phyloP scores from a whole-genome alignment of 169 alveolate species.

The Eimeria praecox region DNA sequence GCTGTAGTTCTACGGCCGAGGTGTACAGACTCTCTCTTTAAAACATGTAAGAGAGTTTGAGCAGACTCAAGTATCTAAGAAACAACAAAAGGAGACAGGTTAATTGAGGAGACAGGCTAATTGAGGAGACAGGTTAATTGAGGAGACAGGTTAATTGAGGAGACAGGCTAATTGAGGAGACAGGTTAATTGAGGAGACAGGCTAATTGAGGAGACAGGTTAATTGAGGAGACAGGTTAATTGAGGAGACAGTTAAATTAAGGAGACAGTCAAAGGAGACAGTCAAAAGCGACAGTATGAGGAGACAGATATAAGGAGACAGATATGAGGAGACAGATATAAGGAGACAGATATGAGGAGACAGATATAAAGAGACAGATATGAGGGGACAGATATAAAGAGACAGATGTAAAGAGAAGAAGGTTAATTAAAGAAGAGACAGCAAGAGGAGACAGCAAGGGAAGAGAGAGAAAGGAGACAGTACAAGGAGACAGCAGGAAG shows the following conservation, averaged over 20 bases:
- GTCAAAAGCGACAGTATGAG: not conserved
- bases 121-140: not conserved
- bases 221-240: not conserved
- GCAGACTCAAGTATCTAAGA: constrained; percentile 93
- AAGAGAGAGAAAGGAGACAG: too few relatives aligned
- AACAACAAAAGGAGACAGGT: not conserved
- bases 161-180: not conserved
- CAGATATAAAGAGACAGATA: too few relatives aligned
- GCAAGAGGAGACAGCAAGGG: not conserved
- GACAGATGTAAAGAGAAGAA: not conserved
- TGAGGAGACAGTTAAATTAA: not conserved
- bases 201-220: not conserved
- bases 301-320: not conserved
- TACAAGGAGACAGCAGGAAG: not conserved
- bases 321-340: too few relatives aligned
- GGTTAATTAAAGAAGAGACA: not conserved
- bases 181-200: not conserved
- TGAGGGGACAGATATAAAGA: too few relatives aligned
- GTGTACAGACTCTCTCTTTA: constrained; percentile 92
- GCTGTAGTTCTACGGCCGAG: constrained; percentile 68
- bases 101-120: not conserved
- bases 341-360: too few relatives aligned
- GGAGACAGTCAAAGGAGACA: not conserved
- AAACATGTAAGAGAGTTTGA: constrained; percentile 95
- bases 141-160: not conserved